Evolutionary conservation across 1,139 yeast species (phyloP), one percentile per base, ranked within the genome.

Genomic region (Geotrichum citri-aurantii): DNA sequence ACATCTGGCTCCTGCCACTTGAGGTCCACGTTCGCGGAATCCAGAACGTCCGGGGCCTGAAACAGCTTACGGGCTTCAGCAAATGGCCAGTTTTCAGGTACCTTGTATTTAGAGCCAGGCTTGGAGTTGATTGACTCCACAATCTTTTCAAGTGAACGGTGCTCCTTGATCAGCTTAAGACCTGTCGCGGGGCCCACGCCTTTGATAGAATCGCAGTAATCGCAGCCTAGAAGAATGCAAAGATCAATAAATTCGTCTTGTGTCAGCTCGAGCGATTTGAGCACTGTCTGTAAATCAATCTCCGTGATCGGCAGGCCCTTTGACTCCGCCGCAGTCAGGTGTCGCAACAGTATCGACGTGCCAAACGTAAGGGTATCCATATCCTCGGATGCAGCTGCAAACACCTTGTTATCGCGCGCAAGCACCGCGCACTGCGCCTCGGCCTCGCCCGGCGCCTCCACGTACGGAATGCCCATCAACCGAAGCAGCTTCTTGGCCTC

Each of bases 131-230:
- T 82, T 65, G 76, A 78, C 65, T 85, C 85, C 42, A 92, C 81
- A 51, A 95, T 83, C 53, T 84, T 84, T 61, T 92, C 98, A 56
- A 93, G 78, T 0, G 86, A 80, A 0, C 87, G 85, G 71, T 90
- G 92, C 68, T 93, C 97, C 69, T 86, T 86, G 65, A 93, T 89
- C 63, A 93, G 79, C 68, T 93, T 92, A 64, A 81, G 79, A 0
- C 98, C 99, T 1, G 97, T 92, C 1, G 88, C 93, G 0, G 98
- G 98, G 3, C 99, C 99, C 58, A 95, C 86, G 14, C 99, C 99
- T 64, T 83, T 83, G 60, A 95, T 92, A 1, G 97, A 88, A 65
- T 93, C 98, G 75, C 97, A 90, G 72, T 93, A 93, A 75, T 93
- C 99, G 74, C 99, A 93, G 1, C 99, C 99, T 51, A 95, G 77